Evolutionary conservation across 768 basidiomycete genomes (phyloP).

Genomic region (Xerocomus brunneocitrinus): DNA sequence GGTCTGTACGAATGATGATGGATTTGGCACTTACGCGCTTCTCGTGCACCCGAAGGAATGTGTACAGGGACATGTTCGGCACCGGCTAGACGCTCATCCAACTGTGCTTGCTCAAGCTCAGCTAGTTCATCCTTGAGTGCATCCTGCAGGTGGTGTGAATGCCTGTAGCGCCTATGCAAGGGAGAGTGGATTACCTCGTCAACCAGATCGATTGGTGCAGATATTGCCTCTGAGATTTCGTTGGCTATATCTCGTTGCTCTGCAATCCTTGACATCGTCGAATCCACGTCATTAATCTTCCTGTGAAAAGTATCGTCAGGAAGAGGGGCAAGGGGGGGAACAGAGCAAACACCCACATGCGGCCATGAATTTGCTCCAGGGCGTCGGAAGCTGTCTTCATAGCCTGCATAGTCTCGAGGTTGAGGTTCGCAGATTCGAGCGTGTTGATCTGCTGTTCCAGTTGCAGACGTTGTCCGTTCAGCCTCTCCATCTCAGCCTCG

Average conservation of each 20-base stretch:
- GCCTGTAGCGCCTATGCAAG: background rate
- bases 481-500: slow-evolving; percentile 80
- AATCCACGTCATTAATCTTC: slow-evolving; percentile 83
- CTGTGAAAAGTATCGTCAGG: slow-evolving; percentile 36
- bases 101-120: slow-evolving; percentile 81
- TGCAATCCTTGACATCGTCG: slow-evolving; percentile 79
- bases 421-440: slow-evolving; percentile 94
- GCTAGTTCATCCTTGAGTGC: slow-evolving; percentile 76
- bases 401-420: slow-evolving; percentile 93
- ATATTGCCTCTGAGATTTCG: slow-evolving; percentile 88
- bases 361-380: slow-evolving; percentile 83
- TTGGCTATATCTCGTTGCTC: slow-evolving; percentile 91
- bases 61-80: slow-evolving; percentile 91
- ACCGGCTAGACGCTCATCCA: slow-evolving; percentile 78
- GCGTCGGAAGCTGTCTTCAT: slow-evolving; percentile 96
- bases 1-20: background rate
- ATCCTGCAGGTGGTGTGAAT: slow-evolving; percentile 48
- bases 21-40: slow-evolving; percentile 42
- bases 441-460: slow-evolving; percentile 97
- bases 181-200: slow-evolving; percentile 61
- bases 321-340: background rate
- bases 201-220: slow-evolving; percentile 59
- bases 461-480: slow-evolving; percentile 82
- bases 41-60: slow-evolving; percentile 57
- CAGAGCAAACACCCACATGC: slow-evolving; percentile 58